Base-by-base conservation (phyloP, 768 basidiomycete species). In the Russula griseocarnosa region DNA sequence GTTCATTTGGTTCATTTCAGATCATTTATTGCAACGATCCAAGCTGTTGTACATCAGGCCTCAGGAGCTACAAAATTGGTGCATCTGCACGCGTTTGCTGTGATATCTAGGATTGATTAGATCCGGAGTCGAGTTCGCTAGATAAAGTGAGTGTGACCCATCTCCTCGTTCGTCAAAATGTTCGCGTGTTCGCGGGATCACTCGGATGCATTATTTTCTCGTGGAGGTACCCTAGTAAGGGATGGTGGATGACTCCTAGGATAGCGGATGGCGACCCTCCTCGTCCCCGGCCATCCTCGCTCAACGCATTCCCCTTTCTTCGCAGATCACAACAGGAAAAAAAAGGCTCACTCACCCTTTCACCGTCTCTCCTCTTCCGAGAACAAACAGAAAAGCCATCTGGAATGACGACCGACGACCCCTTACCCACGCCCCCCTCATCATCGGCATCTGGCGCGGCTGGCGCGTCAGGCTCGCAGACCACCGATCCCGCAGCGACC, bases 401-500 rank as follows among this genome's bases (percentile, higher is more conserved):
- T n/a, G 26, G 24, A 40, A 64, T 65, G 63, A 28, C 63, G 20
- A 36, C 63, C 49, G 59, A 65, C 14, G 55, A 65, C 32, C 55
- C 58, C 42, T 38, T 65, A 44, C 63, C 63, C n/a, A 65, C 63
- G 30, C 63, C 63, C 14, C 63, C 63, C 8, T 55, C 63, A 16
- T 22, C 59, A n/a, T 40, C 54, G 5, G 36, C 59, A 14, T 44
- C 63, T 1, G n/a, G 36, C 6, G 5, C 44, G n/a, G 42, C 26
- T 6, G 28, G n/a, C n/a, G n/a, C 40, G 10, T 65, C 63, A 9
- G 38, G 46, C 40, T 65, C 63, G 1, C 59, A 55, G 16, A 18
- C 53, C 30, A 34, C 59, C 40, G 58, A 42, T 14, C 36, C 54
- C n/a, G 3, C 26, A 16, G 9, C 53, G 18, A n/a, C 62, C 0